phyloP scores from a whole-genome alignment of 257 asterid species.

The Fraxinus anomala region DNA sequence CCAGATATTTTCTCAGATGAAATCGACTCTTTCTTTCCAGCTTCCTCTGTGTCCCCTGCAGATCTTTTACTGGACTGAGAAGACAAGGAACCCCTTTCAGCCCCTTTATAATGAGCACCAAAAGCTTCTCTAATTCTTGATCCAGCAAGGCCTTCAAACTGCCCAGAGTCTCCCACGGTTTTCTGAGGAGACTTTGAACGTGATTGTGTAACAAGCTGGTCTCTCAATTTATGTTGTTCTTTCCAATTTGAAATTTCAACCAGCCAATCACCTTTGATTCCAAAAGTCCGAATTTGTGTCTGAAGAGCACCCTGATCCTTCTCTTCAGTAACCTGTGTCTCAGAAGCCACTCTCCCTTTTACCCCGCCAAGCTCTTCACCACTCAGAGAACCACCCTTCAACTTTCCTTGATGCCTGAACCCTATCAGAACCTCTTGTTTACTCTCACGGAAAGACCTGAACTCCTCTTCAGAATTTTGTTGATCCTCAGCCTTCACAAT shows the following conservation, averaged over 20 bases:
- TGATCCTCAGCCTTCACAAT: constrained; percentile 40
- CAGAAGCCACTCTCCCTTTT: constrained; percentile 29
- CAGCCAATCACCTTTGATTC: constrained; percentile 36
- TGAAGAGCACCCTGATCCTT: constrained; percentile 39
- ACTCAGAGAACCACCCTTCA: constrained; percentile 30
- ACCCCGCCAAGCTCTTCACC: constrained; percentile 36
- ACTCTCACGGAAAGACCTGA: constrained; percentile 31
- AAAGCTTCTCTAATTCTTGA: constrained; percentile 33
- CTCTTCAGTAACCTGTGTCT: constrained; percentile 31
- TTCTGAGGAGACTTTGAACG: constrained; percentile 38
- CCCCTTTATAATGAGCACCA: constrained; percentile 29
- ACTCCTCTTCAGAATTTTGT: constrained; percentile 36
- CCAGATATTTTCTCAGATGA: constrained; percentile 26
- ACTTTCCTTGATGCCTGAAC: constrained; percentile 38
- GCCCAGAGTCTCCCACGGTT: constrained; percentile 34
- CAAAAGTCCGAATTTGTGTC: constrained; percentile 29
- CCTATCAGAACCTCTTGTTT: constrained; percentile 25
- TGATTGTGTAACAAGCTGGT: constrained; percentile 36
- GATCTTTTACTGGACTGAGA: constrained; percentile 29
- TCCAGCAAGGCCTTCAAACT: constrained; percentile 30
- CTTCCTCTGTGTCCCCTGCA: constrained; percentile 29
- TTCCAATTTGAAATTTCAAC: constrained; percentile 40
- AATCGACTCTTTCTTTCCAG: constrained; percentile 27
- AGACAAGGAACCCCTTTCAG: constrained; percentile 28
- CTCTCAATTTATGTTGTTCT: constrained; percentile 42